Base-by-base conservation (phyloP, 23 red algal species). In the Agarophyton chilense region DNA sequence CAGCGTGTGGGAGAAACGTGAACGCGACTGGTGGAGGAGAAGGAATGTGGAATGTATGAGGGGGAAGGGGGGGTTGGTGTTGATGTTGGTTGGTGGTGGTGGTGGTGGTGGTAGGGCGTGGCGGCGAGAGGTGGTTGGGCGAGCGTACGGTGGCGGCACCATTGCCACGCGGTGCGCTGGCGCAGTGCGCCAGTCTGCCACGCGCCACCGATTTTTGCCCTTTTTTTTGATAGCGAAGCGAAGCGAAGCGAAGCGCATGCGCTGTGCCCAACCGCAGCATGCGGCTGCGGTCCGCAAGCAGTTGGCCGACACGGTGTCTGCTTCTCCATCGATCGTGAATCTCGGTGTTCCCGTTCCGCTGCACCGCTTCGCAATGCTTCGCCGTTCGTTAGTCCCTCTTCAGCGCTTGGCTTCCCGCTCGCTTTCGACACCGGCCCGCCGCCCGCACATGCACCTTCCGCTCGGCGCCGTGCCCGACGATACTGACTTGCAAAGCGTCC, bases 381-480 rank as follows among this genome's bases (percentile, higher is more conserved):
- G 44, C 51, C 55, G 74, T 26, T 39, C 44, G 16, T 21, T 72
- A 53, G n/a, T 91, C 46, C 77, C 57, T 34, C n/a, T 53, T 19
- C 39, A 53, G 46, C 40, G 64, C 21, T 28, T 72, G 44, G 58
- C 81, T 8, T 4, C 26, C 0, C 88, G 83, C 47, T 53, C 80
- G 26, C 52, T 88, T 51, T 38, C 83, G 16, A 57, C 31, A 17
- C 52, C 73, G 24, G 17, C 77, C 28, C 54, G 61, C 32, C 88
- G 77, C 24, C 76, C 88, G 38, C 88, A 28, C 70, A 51, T 82
- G 78, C 94, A 96, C 66, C 94, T 72, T 22, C 94, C 94, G 2
- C 88, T 96, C 51, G 94, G 94, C 74, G 79, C 64, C 52, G 73
- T 81, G 22, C 94, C 87, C 32, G 58, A 70, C 63, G 87, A 68